Base-by-base conservation (phyloP, 2,329 filamentous ascomycete species). In the Cordyceps farinosa region DNA sequence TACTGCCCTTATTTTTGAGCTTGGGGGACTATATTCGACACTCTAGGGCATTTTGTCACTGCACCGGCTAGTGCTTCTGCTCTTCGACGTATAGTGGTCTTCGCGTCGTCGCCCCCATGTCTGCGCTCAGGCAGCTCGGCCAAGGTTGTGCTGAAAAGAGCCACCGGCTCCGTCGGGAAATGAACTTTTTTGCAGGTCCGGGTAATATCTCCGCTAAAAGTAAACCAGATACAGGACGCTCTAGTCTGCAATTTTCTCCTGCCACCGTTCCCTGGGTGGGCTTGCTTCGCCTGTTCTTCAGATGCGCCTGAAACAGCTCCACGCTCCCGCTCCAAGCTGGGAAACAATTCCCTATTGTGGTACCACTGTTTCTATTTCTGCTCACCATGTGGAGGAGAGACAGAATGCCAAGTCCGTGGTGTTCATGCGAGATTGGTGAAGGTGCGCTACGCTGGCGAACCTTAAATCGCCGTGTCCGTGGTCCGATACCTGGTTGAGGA, bases 251-350 rank as follows among this genome's bases (percentile, higher is more conserved):
- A n/a, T 34, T 42, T 42, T 27, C 27, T 34, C 27, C 29, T 34
- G 30, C 6, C 17, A 32, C 44, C 8, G 17, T 32, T 27, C 29
- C n/a, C 27, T 32, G 45, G 22, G 53, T 47, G 44, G 55, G 44
- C 44, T 48, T 15, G 44, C 44, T 44, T 58, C 22, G 32, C 44
- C 48, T 22, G 29, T 55, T 22, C 30, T 45, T 29, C 17, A 52
- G 29, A 61, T 61, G 47, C 13, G 48, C 58, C 58, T 61, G 58
- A 61, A 61, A 59, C 56, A 34, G 32, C 56, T 51, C 56, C 56
- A 45, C 58, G 58, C 38, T 8, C 36, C 36, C 32, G 30, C n/a
- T 27, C 52, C 36, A 42, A n/a, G 42, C 2, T 15, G n/a, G 36
- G 30, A 36, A 48, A 50, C 34, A 51, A 36, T 10, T 27, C 10